phyloP scores from a whole-genome alignment of 495 filamentous ascomycete species.

The Thermothielavioides terrestris region DNA sequence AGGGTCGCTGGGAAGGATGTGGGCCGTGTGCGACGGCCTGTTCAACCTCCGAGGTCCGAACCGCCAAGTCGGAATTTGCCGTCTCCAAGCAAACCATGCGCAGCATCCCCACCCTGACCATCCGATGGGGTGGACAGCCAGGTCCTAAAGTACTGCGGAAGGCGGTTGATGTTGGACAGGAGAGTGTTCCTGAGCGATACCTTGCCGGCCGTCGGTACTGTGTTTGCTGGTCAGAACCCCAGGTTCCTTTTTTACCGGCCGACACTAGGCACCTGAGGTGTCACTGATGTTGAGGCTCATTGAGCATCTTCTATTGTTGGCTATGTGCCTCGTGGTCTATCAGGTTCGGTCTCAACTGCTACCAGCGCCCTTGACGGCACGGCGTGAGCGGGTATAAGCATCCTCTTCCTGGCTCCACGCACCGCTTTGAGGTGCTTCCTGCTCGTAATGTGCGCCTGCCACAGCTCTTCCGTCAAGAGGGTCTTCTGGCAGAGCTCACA shows the following conservation, averaged over 20 bases:
- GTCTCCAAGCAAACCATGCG: conserved; percentile 69
- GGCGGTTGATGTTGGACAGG: no score
- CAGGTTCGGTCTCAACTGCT: background rate
- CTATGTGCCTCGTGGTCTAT: background rate
- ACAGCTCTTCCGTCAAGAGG: conserved; percentile 60
- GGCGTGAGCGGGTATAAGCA: background rate
- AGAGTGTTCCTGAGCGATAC: conserved; percentile 74
- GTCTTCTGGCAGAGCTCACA: conserved; percentile 71
- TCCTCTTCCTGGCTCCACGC: conserved; percentile 17
- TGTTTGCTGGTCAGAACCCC: no score
- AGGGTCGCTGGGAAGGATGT: conserved; percentile 95
- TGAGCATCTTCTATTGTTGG: background rate
- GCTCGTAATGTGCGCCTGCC: conserved; percentile 66
- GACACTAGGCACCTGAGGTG: no score
- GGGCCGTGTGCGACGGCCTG: conserved; percentile 76
- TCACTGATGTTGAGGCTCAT: no score
- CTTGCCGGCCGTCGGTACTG: no score
- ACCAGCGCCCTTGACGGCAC: conserved; percentile 19
- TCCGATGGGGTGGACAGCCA: no score
- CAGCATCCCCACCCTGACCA: conserved; percentile 62
- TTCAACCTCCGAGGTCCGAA: conserved; percentile 90
- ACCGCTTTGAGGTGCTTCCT: conserved; percentile 43
- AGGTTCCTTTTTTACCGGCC: no score
- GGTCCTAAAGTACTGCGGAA: no score
- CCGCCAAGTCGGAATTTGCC: conserved; percentile 85